Evolutionary conservation across 1,139 yeast species (phyloP).

Genomic region (Candida sanyaensis): DNA sequence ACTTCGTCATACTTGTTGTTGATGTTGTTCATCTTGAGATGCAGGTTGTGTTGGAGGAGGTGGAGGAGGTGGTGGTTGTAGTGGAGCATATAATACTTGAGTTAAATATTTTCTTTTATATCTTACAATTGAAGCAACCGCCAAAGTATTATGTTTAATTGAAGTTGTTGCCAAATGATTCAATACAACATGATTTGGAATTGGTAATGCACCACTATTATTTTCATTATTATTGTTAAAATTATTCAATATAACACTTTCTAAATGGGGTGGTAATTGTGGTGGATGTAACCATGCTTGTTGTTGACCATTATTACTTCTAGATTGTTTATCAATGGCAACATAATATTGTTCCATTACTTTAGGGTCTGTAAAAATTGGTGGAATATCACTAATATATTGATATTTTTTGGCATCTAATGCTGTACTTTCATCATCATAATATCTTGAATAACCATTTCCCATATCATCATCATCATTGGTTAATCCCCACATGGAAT

Average conservation of each 20-base stretch:
- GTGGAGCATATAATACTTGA: constrained; percentile 51
- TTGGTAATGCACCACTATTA: constrained; percentile 51
- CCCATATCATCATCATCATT: constrained; percentile 80
- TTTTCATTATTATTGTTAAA: constrained; percentile 51
- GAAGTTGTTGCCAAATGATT: constrained; percentile 50
- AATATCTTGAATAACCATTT: constrained; percentile 66
- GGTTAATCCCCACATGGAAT: constrained; percentile 58
- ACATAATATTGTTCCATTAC: constrained; percentile 64
- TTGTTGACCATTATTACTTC: constrained; percentile 59
- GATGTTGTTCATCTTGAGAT: neutral
- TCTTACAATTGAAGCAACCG: constrained; percentile 50
- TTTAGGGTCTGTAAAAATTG: constrained; percentile 80
- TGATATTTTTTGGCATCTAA: constrained; percentile 25
- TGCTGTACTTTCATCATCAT: constrained; percentile 33
- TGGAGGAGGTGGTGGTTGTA: constrained; percentile 30
- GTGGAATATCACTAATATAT: constrained; percentile 77
- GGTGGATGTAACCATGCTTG: constrained; percentile 70
- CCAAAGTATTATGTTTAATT: constrained; percentile 49
- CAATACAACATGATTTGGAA: constrained; percentile 50
- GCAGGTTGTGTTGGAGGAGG: constrained; percentile 18
- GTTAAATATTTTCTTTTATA: constrained; percentile 51
- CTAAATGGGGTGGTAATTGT: constrained; percentile 53
- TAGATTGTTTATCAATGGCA: constrained; percentile 71
- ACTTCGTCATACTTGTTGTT: constrained; percentile 3
- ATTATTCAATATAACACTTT: constrained; percentile 48